Base-by-base conservation (phyloP, 1,139 yeast species). In the Wickerhamiella pararugosa region DNA sequence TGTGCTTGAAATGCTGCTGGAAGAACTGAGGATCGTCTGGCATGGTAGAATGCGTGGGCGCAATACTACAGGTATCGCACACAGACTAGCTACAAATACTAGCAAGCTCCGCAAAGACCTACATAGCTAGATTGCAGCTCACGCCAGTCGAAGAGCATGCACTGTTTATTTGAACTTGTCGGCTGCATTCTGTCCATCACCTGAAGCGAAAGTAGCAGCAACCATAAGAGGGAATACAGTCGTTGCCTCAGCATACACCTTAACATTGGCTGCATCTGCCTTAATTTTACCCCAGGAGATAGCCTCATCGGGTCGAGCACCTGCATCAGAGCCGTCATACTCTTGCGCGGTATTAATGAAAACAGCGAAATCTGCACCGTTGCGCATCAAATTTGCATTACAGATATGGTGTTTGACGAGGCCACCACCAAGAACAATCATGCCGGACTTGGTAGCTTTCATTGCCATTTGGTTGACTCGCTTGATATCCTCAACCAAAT, bases 281-380 rank as follows among this genome's bases (percentile, higher is more conserved):
- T 84, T 84, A 62, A 90, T 90, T 63, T 90, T 90, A 49, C 99
- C 99, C 99, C 99, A 90, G 38, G 94, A 81, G 43, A 90, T 80
- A 27, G 98, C 98, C 65, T 90, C 99, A 60, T 92, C 98, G 1
- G 98, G 97, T 58, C 98, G 75, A 5, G 99, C 99, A 50, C 99
- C 99, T 11, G 98, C 97, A 61, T 90, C 99, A 10, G 95, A 83
- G 41, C 98, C 98, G 58, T 90, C 99, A 57, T 86, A 92, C 61
- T 90, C 99, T 65, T 90, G 98, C 35, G 96, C 98, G 9, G 99
- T 90, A 63, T 92, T 92, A 60, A 90, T 87, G 63, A 75, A 90
- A 15, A 90, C 96, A 3, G 98, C 97, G 58, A 78, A 84, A 60
- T 90, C 99, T 25, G 99, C 98, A 53, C 99, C 99, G 55, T 90